Base-by-base conservation (phyloP, 176 grass and related monocot species). In the Musa acuminata region DNA sequence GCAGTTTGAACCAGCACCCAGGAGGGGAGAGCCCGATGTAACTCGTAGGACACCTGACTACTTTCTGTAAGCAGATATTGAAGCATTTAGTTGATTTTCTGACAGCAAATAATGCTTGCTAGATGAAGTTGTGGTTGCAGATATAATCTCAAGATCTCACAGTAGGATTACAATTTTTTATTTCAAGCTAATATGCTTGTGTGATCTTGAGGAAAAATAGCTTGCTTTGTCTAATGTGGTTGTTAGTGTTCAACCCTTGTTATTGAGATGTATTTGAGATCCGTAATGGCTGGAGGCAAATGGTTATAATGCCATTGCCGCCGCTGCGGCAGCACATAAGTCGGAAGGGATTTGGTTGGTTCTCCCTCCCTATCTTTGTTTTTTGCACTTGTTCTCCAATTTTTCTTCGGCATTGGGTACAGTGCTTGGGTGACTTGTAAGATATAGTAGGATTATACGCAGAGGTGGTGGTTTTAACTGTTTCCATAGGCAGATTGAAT, bases 31-130 rank as follows among this genome's bases (percentile, higher is more conserved):
- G 26, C 85, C 85, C 19, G 85, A 87, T 75, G 85, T 87, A 1
- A 83, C 85, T 9, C 85, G 85, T 26, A 83, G 85, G 70, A 87
- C 85, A 59, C 85, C 85, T 23, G 85, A 87, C 78, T 87, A 87
- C 65, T 87, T 87, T 50, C 80, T 87, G 62, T 87, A 87, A 70
- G 48, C 67, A 58, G 20, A 35, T 52, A 50, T 70, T 51, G 58
- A 51, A 74, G 64, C 25, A 8, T 21, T 16, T 77, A 73, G 75
- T 57, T 73, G 59, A 67, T 43, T 51, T 84, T 73, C 76, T 43
- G 62, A 68, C 29, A 73, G 51, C 75, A 85, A 51, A 14, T 67
- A 10, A 66, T 69, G 58, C 69, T 67, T 69, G 52, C 55, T 22
- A 53, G 66, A 71, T 80, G 78, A 53, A 49, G 69, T 79, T 79